Evolutionary conservation across 1,139 yeast genomes (phyloP).

Genomic region (Taphrina communis): DNA sequence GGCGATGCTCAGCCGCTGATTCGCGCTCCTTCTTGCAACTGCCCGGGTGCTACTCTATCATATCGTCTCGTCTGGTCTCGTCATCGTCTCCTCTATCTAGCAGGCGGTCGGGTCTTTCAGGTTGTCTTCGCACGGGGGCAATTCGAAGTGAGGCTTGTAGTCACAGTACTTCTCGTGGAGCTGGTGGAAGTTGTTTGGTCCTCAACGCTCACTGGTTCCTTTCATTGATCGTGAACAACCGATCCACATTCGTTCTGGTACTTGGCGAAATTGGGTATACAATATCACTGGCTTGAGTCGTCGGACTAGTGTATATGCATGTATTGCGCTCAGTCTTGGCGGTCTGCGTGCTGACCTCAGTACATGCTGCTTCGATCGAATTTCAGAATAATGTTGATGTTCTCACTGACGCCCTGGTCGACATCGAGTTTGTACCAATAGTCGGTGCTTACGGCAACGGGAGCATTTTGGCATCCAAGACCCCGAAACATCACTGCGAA

Average conservation of each 20-base stretch:
- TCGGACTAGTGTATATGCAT: slow-evolving; percentile 2
- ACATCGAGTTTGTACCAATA: neutral
- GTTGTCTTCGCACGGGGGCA: too few relatives aligned
- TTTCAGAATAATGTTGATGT: neutral
- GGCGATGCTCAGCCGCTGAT: slow-evolving; percentile 14
- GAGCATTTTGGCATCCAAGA: neutral
- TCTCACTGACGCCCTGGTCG: neutral
- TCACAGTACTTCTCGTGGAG: too few relatives aligned
- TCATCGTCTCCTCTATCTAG: too few relatives aligned
- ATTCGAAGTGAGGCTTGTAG: too few relatives aligned
- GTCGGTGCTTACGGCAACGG: neutral
- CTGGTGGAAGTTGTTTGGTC: too few relatives aligned
- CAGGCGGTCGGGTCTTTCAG: too few relatives aligned
- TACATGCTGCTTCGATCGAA: neutral
- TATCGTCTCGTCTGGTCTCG: too few relatives aligned
- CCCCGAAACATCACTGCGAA: slow-evolving; percentile 43
- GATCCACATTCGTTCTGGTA: neutral
- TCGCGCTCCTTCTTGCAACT: too few relatives aligned
- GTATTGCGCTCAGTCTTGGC: neutral
- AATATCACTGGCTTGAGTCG: neutral
- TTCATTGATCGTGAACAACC: neutral
- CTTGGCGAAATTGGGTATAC: neutral
- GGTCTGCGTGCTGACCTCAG: neutral
- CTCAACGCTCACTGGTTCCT: too few relatives aligned
- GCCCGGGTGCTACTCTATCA: too few relatives aligned